phyloP scores from a whole-genome alignment of 768 basidiomycete species.

The Boletus pseudo-olivaceus region DNA sequence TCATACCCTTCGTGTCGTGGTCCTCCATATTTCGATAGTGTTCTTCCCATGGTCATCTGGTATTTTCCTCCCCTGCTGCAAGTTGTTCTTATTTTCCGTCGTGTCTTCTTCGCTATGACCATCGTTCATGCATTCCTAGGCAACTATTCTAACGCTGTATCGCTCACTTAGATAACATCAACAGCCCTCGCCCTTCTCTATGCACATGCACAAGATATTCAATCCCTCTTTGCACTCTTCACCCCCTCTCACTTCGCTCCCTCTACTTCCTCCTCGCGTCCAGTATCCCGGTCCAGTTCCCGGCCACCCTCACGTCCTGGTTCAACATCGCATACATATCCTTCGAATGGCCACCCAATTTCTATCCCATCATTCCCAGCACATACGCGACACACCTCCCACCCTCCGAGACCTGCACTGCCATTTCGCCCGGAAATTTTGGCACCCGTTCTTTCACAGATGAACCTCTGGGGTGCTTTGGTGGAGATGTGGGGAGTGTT shows the following conservation, averaged over 20 bases:
- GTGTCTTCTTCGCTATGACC: not conserved
- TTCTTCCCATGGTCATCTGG: slow-evolving; percentile 36
- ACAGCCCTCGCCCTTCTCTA: slow-evolving; percentile 30
- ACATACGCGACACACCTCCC: slow-evolving; percentile 8
- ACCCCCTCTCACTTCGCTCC: slow-evolving; percentile 1
- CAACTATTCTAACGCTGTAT: slow-evolving; percentile 18
- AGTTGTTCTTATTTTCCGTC: not conserved
- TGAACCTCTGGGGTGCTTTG: slow-evolving; percentile 23
- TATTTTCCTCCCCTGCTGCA: slow-evolving; percentile 31
- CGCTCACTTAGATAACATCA: slow-evolving; percentile 20
- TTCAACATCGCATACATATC: slow-evolving; percentile 10
- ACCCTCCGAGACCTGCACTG: slow-evolving; percentile 2
- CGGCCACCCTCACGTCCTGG: slow-evolving; percentile 23
- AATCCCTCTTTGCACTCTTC: slow-evolving; percentile 22
- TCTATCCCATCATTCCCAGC: slow-evolving; percentile 4
- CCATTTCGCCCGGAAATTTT: slow-evolving; percentile 18
- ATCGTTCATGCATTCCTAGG: not conserved
- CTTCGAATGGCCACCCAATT: slow-evolving; percentile 4
- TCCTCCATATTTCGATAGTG: slow-evolving; percentile 29
- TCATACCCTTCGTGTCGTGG: not conserved
- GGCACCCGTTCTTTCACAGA: slow-evolving; percentile 16
- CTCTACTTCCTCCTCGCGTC: slow-evolving; percentile 11
- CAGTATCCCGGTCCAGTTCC: slow-evolving; percentile 21
- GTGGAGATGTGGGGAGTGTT: slow-evolving; percentile 27
- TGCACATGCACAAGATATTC: slow-evolving; percentile 22